A percentile compares a stretch with the other conserved stretches of the same genome.
phyloP scores from a whole-genome alignment of 192 early-diverging fungal genomes.

The Haplosporangium gracile region DNA sequence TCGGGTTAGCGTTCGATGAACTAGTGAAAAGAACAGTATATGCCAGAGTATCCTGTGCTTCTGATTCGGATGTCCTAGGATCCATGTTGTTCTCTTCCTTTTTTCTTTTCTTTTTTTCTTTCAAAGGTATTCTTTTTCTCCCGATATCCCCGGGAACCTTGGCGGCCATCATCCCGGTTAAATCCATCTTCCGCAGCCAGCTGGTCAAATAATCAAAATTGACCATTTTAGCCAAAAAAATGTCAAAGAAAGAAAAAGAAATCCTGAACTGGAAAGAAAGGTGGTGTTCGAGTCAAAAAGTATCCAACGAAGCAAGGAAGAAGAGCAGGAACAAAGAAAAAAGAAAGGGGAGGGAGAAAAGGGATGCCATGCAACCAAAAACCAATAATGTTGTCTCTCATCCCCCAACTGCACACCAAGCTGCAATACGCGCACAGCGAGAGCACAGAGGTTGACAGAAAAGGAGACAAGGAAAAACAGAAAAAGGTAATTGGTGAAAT shows the following conservation, averaged over 20 bases:
- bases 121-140: not conserved
- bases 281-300: not conserved
- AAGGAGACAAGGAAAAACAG: not conserved
- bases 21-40: not conserved
- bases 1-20: not conserved
- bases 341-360: not conserved
- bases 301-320: not conserved
- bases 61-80: not conserved
- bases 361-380: not conserved
- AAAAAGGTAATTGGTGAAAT: not conserved
- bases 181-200: conserved; percentile 32
- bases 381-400: not conserved
- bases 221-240: not conserved
- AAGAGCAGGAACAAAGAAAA: not conserved
- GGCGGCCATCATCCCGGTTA: conserved; percentile 28
- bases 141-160: not conserved
- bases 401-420: not conserved
- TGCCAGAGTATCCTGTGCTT: not conserved
- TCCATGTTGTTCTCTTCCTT: not conserved
- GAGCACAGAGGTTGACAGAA: not conserved
- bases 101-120: not conserved
- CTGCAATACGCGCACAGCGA: not conserved
- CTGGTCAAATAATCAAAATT: not conserved
- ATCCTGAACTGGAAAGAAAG: not conserved
- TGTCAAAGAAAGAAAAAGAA: no score